Conservation (phyloP, 345 rosid genomes). For the Lepidium aucheri region DNA sequence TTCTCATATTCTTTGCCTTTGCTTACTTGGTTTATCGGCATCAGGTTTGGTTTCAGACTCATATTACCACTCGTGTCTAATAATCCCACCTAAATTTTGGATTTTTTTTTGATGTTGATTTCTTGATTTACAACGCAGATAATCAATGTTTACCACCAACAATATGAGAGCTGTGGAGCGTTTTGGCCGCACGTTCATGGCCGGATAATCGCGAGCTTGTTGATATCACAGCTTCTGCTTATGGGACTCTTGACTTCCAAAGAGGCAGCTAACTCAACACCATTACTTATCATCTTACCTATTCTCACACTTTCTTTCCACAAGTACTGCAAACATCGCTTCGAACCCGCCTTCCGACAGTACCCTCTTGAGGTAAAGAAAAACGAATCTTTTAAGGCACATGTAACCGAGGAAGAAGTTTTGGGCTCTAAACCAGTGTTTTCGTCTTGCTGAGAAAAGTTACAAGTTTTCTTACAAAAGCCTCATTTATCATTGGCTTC, state of each 20-base stretch:
- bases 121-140: slow-evolving; percentile 42
- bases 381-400: not conserved
- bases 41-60: slow-evolving; percentile 48
- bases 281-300: slow-evolving; percentile 70
- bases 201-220: slow-evolving; percentile 71
- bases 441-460: not conserved
- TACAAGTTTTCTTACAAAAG: not conserved
- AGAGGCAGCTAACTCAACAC: slow-evolving; percentile 84
- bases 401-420: not conserved
- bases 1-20: slow-evolving; percentile 77
- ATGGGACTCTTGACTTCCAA: slow-evolving; percentile 87
- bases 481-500: not conserved
- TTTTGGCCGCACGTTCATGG: slow-evolving; percentile 98
- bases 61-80: not conserved
- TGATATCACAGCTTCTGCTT: slow-evolving; percentile 82
- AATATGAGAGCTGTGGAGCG: slow-evolving; percentile 90
- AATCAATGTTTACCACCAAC: slow-evolving; percentile 85
- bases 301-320: slow-evolving; percentile 75
- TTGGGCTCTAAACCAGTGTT: not conserved
- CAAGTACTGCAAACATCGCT: slow-evolving; percentile 85
- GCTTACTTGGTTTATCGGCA: slow-evolving; percentile 95
- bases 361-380: slow-evolving; percentile 80
- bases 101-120: not conserved
- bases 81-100: not conserved
- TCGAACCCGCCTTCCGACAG: slow-evolving; percentile 85